These are phyloP conservation scores for Saururus chinensis DNA, from an alignment of 164 flowering plant species.

Conservation along the genomic window DNA sequence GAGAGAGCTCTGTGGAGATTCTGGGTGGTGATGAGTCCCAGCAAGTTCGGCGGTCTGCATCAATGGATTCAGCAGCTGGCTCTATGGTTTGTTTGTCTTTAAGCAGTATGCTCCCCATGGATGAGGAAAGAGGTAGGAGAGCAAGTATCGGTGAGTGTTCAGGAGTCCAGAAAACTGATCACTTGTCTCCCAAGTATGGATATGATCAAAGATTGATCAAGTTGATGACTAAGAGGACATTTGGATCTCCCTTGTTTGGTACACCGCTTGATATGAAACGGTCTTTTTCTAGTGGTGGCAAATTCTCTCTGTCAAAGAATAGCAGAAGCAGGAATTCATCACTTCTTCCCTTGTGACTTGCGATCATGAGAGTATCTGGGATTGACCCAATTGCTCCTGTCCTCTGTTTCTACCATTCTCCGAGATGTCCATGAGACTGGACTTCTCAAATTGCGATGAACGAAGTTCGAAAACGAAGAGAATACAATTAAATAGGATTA, in stretches of 20 bases:
- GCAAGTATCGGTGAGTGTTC: background rate
- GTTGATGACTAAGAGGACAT: slow-evolving; percentile 17
- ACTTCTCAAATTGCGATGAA: too few relatives aligned
- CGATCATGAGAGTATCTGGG: background rate
- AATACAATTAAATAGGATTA: too few relatives aligned
- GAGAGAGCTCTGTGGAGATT: background rate
- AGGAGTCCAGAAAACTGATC: background rate
- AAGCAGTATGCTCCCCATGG: slow-evolving; percentile 6
- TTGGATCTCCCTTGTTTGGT: background rate
- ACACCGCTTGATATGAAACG: slow-evolving; percentile 29
- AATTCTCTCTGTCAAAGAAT: slow-evolving; percentile 20
- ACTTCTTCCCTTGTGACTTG: background rate
- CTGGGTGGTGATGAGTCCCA: slow-evolving; percentile 11
- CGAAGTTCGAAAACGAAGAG: too few relatives aligned
- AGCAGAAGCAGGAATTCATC: slow-evolving; percentile 19
- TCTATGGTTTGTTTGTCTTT: slow-evolving; percentile 14
- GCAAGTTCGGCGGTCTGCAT: slow-evolving; percentile 40
- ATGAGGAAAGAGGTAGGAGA: slow-evolving; percentile 13
- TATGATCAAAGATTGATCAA: slow-evolving; percentile 18
- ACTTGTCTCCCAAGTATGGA: slow-evolving; percentile 5
- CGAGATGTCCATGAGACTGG: too few relatives aligned
- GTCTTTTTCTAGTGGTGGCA: slow-evolving; percentile 36
- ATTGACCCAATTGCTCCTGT: background rate
- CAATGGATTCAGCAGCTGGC: slow-evolving; percentile 36
- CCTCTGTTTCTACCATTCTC: too few relatives aligned